Evolutionary conservation across 192 early-diverging fungal genomes (phyloP).

Genomic region (Gamsiella multidivaricata): DNA sequence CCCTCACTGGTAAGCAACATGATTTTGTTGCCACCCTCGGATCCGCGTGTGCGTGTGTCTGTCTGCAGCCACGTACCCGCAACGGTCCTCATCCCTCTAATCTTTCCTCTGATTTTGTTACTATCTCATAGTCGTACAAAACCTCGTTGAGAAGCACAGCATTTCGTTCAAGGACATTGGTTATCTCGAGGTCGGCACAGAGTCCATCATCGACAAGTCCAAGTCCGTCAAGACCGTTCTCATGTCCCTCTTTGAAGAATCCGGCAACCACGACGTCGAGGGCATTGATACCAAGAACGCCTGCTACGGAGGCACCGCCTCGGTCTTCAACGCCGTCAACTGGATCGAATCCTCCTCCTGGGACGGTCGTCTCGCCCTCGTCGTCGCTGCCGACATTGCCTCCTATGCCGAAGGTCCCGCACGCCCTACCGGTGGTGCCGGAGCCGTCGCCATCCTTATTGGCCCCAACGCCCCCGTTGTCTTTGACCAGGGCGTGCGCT

Average conservation of each 20-base stretch:
- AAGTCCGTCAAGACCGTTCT: conserved; percentile 97
- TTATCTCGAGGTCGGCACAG: conserved; percentile 96
- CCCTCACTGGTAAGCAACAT: conserved; percentile 76
- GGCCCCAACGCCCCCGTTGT: conserved; percentile 95
- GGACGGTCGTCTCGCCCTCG: conserved; percentile 93
- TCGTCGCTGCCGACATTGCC: conserved; percentile 96
- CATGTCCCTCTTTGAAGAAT: conserved; percentile 94
- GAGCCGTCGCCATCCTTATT: conserved; percentile 90
- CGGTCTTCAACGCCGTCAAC: conserved; percentile 97
- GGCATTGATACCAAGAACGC: conserved; percentile 99
- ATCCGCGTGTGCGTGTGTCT: neutral
- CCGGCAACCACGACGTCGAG: conserved; percentile 93
- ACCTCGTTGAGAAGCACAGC: conserved; percentile 93
- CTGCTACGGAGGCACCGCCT: conserved; percentile 97
- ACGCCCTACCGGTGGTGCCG: conserved; percentile 94
- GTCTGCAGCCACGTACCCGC: too few relatives aligned
- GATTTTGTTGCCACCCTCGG: neutral
- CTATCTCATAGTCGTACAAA: conserved; percentile 80
- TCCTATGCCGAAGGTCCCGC: conserved; percentile 93
- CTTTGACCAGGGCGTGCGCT: conserved; percentile 86
- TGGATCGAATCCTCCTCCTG: conserved; percentile 95
- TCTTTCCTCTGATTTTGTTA: conserved; percentile 20
- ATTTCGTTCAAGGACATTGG: conserved; percentile 89
- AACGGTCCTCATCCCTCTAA: too few relatives aligned
- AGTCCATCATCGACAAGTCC: conserved; percentile 99